Evolutionary conservation across 192 early-diverging fungal species (phyloP).

Genomic region (Coemansia sp.): DNA sequence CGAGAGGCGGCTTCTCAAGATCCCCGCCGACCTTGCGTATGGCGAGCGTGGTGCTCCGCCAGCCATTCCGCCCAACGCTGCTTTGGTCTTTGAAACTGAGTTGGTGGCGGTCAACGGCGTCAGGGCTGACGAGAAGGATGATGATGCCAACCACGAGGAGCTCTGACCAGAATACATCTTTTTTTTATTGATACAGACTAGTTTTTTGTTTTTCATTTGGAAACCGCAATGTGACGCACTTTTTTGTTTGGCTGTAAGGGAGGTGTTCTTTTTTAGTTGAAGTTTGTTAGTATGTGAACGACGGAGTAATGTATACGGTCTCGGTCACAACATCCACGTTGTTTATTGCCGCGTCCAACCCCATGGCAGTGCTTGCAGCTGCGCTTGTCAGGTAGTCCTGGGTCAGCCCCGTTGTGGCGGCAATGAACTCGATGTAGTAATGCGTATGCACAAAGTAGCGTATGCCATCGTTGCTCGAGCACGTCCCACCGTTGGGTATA

Average conservation of each 20-base stretch:
- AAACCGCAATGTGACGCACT: no score
- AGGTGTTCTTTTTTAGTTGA: background rate
- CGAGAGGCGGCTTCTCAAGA: constrained; percentile 77
- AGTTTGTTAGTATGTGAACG: background rate
- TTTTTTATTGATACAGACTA: no score
- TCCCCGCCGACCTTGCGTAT: constrained; percentile 80
- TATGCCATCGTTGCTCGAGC: constrained; percentile 10
- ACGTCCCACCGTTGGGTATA: background rate
- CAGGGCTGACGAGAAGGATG: background rate
- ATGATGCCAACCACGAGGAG: constrained; percentile 15
- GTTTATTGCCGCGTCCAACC: background rate
- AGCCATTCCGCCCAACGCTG: constrained; percentile 76
- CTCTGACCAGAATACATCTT: no score
- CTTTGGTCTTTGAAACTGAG: constrained; percentile 81
- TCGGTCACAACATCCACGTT: background rate
- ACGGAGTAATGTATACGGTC: background rate
- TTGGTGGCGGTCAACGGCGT: constrained; percentile 58
- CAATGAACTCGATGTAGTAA: constrained; percentile 42
- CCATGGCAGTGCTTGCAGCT: background rate
- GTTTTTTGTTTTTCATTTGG: no score
- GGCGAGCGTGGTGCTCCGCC: constrained; percentile 72
- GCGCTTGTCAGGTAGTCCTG: background rate
- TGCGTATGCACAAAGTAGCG: constrained; percentile 29
- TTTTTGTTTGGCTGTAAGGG: background rate
- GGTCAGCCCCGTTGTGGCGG: constrained; percentile 16